Base-by-base conservation (phyloP, 768 basidiomycete genomes). In the Sutorius australiensis region DNA sequence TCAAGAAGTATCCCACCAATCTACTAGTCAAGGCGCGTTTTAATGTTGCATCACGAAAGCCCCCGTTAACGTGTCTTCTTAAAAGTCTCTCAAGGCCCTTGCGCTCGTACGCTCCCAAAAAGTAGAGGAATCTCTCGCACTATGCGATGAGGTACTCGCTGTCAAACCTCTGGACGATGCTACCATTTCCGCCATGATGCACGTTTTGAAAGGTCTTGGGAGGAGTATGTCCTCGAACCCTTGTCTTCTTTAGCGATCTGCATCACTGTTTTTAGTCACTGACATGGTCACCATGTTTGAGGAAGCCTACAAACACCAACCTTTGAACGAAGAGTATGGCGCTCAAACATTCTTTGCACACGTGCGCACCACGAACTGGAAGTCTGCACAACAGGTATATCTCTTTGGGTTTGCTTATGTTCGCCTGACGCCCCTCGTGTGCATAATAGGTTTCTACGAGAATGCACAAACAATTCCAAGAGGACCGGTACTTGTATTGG, bases 281-380 rank as follows among this genome's bases (percentile, higher is more conserved):
- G 91, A 93, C 69, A 83, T 87, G 75, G 80, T 91, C 39, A 76
- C 76, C 9, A 90, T 93, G 86, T 92, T 87, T 62, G 92, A 92
- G 56, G 84, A 89, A 45, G 91, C 91, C 2, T 92, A 80, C 74
- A 91, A 87, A 68, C 82, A 85, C 56, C 82, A 88, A 53, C 91
- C 91, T 17, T 61, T 70, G 5, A 92, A 90, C 62, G 92, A 93
- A 65, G 91, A 93, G 55, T 81, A 92, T 9, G 91, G 86, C 19
- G 79, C 80, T 21, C 90, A 93, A 66, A 85, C 87, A 0, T 93
- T 93, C 74, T 88, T 91, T 65, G 89, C 91, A 17, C 88, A 92
- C 63, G 81, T 87, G 32, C 82, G 89, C 54, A 81, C 86, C 31
- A 79, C 79, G 14, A 84, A 88, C 58, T 93, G 92, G 92, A 93